phyloP scores from a whole-genome alignment of 2,329 filamentous ascomycete species.

The Trichoderma oligosporum region DNA sequence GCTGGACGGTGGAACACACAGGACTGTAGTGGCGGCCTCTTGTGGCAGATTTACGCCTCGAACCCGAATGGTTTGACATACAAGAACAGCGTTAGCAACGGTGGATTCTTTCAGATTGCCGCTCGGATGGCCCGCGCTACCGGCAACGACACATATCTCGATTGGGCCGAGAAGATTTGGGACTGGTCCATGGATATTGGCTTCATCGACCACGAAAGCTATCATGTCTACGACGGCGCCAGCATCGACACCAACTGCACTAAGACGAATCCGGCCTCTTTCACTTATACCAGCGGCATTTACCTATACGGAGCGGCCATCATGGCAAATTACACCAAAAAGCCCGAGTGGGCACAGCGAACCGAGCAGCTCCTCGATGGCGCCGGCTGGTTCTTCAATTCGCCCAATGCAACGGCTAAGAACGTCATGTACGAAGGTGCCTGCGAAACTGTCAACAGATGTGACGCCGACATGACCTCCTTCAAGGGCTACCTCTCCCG shows the following conservation, averaged over 20 bases:
- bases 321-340: slow-evolving; percentile 57
- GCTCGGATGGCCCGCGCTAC: slow-evolving; percentile 70
- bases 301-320: slow-evolving; percentile 63
- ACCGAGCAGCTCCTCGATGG: slow-evolving; percentile 51
- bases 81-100: slow-evolving; percentile 79
- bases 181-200: slow-evolving; percentile 59
- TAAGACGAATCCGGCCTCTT: slow-evolving; percentile 51
- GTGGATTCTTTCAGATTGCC: slow-evolving; percentile 76
- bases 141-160: slow-evolving; percentile 59
- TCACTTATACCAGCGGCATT: slow-evolving; percentile 63
- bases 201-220: slow-evolving; percentile 51
- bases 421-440: slow-evolving; percentile 62
- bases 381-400: slow-evolving; percentile 52
- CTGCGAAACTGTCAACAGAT: slow-evolving; percentile 57
- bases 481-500: slow-evolving; percentile 67
- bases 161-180: slow-evolving; percentile 65
- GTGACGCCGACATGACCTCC: slow-evolving; percentile 61
- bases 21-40: slow-evolving; percentile 66
- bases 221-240: slow-evolving; percentile 61
- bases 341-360: slow-evolving; percentile 52
- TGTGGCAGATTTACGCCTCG: slow-evolving; percentile 76
- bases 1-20: slow-evolving; percentile 64
- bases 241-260: slow-evolving; percentile 52
- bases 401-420: slow-evolving; percentile 45
- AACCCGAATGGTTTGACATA: slow-evolving; percentile 74